phyloP scores from a whole-genome alignment of 176 grass and related monocot species.

The Oryza officinalis region DNA sequence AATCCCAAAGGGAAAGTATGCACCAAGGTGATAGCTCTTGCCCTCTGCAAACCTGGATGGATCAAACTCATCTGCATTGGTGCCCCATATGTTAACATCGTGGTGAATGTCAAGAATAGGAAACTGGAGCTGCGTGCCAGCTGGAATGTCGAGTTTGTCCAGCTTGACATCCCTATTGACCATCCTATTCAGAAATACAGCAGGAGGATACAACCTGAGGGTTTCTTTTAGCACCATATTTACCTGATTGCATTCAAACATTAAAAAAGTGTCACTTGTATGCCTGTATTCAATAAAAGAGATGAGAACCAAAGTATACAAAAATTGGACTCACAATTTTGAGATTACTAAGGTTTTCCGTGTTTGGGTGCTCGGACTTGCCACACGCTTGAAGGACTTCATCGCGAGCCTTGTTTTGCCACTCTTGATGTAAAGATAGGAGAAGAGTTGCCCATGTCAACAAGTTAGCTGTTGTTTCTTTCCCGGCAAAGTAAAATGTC shows the following conservation, averaged over 20 bases:
- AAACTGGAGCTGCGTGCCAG: constrained; percentile 56
- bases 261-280: background rate
- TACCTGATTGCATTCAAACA: constrained; percentile 44
- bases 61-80: constrained; percentile 59
- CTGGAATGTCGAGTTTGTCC: constrained; percentile 57
- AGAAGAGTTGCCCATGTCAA: constrained; percentile 82
- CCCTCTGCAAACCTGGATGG: constrained; percentile 73
- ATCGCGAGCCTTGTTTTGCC: constrained; percentile 68
- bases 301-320: background rate
- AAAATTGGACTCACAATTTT: constrained; percentile 61
- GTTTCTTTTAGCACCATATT: constrained; percentile 85
- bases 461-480: constrained; percentile 83
- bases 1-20: constrained; percentile 70
- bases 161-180: constrained; percentile 51
- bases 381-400: constrained; percentile 68
- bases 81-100: constrained; percentile 66
- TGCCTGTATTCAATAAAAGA: background rate
- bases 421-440: constrained; percentile 72
- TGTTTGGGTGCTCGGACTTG: constrained; percentile 40
- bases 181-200: constrained; percentile 44
- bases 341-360: constrained; percentile 54
- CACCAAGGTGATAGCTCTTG: constrained; percentile 67
- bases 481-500: constrained; percentile 84
- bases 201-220: constrained; percentile 78
- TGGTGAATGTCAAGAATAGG: constrained; percentile 61